A percentile compares a stretch with the other conserved stretches of the same genome.
phyloP scores from a whole-genome alignment of 148 eudicot species.

The Arctostaphylos glauca region DNA sequence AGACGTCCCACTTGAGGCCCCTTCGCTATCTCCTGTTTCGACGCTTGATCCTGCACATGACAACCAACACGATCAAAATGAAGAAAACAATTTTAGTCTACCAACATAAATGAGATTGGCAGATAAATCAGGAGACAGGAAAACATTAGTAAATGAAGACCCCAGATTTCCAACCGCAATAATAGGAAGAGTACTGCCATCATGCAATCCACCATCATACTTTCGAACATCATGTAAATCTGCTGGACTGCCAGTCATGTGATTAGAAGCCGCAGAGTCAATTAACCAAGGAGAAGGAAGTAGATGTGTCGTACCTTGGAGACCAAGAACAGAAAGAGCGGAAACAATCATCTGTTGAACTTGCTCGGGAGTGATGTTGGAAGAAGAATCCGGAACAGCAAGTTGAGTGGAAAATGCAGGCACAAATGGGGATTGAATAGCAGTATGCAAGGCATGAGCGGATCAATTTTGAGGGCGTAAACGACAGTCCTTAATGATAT shows the following conservation, averaged over 20 bases:
- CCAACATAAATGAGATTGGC: constrained; percentile 9
- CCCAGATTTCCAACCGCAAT: background rate
- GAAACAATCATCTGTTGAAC: background rate
- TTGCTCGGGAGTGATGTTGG: background rate
- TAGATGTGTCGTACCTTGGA: background rate
- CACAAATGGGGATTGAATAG: background rate
- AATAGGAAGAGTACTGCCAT: background rate
- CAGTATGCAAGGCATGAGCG: background rate
- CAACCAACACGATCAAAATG: constrained; percentile 17
- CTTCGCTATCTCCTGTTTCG: constrained; percentile 2
- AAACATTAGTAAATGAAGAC: background rate
- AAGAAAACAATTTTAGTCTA: constrained; percentile 10
- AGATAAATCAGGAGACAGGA: background rate
- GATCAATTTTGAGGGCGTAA: background rate
- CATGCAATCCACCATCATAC: background rate
- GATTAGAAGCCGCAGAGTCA: background rate
- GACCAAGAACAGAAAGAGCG: background rate
- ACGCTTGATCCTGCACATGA: constrained; percentile 19
- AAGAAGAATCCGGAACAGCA: background rate
- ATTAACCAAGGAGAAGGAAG: background rate
- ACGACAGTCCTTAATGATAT: background rate
- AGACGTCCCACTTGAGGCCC: constrained; percentile 18
- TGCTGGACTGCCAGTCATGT: background rate
- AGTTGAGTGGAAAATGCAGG: background rate
- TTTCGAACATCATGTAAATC: background rate